A percentile compares a stretch with the other conserved stretches of the same genome.
Conservation (phyloP, 208 protist species). For the Trypanosoma platydactyli region DNA sequence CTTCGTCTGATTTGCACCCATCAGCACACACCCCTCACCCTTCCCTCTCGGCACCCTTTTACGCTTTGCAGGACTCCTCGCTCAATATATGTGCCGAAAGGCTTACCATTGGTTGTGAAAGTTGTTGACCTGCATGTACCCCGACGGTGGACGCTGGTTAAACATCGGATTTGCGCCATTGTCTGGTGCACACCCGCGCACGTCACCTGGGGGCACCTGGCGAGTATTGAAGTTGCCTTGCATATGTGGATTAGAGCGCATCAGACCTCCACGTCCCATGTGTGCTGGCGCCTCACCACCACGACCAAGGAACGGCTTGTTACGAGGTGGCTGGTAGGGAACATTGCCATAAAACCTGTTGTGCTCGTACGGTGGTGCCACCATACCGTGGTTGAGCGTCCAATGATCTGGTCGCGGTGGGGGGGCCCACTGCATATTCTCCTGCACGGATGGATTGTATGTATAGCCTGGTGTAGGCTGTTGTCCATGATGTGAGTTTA, state of each 20-base stretch:
- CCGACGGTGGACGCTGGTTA: conserved; percentile 4
- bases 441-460: conserved; percentile 18
- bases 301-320: conserved; percentile 7
- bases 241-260: conserved; percentile 24
- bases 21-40: conserved; percentile 1
- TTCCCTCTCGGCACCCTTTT: background rate
- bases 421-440: conserved; percentile 18
- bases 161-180: conserved; percentile 22
- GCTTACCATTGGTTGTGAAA: conserved; percentile 15
- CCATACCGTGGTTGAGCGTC: conserved; percentile 3
- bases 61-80: background rate
- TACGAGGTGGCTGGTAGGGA: conserved; percentile 13
- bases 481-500: conserved; percentile 3
- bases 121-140: conserved; percentile 16
- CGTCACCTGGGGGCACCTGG: conserved; percentile 10
- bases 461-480: conserved; percentile 16
- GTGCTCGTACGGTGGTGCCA: conserved; percentile 26
- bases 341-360: conserved; percentile 12
- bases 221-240: conserved; percentile 9
- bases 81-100: background rate
- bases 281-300: conserved; percentile 19
- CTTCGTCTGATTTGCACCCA: background rate
- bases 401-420: conserved; percentile 18
- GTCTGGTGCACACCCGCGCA: conserved; percentile 17
- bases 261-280: conserved; percentile 24